Evolutionary conservation across 148 eudicot species (phyloP).

Genomic region (Fagopyrum tataricum): DNA sequence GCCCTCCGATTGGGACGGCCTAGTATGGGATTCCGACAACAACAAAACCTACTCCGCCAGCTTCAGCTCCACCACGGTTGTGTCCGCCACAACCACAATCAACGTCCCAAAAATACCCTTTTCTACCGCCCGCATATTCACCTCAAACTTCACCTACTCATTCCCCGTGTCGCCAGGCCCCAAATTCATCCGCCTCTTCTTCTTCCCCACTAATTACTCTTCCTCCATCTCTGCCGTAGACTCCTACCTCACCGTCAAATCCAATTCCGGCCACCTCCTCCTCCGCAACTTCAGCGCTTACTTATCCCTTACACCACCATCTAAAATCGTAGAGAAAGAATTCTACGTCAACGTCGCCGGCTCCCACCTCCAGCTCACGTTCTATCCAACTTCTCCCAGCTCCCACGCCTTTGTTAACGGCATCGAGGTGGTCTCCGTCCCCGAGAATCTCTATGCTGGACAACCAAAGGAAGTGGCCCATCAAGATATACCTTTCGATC

Average conservation of each 20-base stretch:
- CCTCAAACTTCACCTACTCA: not conserved
- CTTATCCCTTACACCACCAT: not conserved
- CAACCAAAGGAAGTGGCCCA: too few species aligned
- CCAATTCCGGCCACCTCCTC: not conserved
- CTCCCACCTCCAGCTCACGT: not conserved
- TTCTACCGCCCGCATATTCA: not conserved
- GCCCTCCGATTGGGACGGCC: not conserved
- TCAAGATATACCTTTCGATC: not conserved
- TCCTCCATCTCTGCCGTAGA: not conserved
- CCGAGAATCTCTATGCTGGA: not conserved
- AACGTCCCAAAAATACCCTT: not conserved
- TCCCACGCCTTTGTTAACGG: not conserved
- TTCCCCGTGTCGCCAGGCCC: not conserved
- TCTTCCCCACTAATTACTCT: conserved; percentile 3
- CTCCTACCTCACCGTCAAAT: not conserved
- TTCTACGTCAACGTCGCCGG: not conserved
- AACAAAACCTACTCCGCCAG: too few species aligned
- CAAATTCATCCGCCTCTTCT: conserved; percentile 8
- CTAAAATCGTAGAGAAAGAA: not conserved
- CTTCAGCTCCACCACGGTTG: not conserved
- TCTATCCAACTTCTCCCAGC: not conserved
- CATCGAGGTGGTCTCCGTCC: not conserved
- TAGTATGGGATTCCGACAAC: not conserved
- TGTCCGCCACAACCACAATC: not conserved
- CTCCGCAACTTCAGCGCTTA: not conserved